Conservation (phyloP, 2,329 filamentous ascomycete genomes). For the Aspergillus versicolor region DNA sequence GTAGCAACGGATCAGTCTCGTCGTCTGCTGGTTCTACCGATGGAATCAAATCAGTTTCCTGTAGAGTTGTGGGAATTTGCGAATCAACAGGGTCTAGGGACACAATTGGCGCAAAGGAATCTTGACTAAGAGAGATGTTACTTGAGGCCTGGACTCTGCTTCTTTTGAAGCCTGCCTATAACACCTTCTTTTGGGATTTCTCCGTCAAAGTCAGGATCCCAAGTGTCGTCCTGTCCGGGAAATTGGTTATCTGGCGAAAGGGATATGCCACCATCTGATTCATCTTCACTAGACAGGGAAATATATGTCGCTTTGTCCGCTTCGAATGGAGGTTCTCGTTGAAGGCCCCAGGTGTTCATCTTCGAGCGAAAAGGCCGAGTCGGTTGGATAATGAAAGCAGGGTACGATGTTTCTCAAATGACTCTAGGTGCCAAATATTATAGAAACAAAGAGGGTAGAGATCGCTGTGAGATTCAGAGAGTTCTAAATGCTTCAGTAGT, state of each 20-base stretch:
- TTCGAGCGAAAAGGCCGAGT: neutral
- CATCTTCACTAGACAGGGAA: neutral
- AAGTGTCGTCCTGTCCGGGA: neutral
- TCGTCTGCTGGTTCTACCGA: neutral
- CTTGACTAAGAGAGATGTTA: neutral
- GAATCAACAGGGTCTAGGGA: neutral
- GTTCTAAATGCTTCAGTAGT: neutral
- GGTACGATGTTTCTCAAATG: neutral
- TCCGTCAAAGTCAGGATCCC: neutral
- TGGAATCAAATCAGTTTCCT: neutral
- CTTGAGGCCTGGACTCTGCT: neutral
- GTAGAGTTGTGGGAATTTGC: neutral
- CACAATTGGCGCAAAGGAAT: constrained; percentile 2
- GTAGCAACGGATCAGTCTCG: constrained; percentile 25
- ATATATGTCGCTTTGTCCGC: neutral
- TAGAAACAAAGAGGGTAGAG: neutral
- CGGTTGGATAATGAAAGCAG: neutral
- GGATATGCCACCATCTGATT: neutral
- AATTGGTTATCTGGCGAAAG: neutral
- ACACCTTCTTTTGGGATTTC: neutral
- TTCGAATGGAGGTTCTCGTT: neutral
- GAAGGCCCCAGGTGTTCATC: neutral
- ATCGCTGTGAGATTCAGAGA: neutral
- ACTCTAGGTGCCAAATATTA: neutral
- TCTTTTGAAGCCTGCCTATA: constrained; percentile 4